Base-by-base conservation (phyloP, 2,329 filamentous ascomycete genomes). In the Berkeleyomyces basicola region DNA sequence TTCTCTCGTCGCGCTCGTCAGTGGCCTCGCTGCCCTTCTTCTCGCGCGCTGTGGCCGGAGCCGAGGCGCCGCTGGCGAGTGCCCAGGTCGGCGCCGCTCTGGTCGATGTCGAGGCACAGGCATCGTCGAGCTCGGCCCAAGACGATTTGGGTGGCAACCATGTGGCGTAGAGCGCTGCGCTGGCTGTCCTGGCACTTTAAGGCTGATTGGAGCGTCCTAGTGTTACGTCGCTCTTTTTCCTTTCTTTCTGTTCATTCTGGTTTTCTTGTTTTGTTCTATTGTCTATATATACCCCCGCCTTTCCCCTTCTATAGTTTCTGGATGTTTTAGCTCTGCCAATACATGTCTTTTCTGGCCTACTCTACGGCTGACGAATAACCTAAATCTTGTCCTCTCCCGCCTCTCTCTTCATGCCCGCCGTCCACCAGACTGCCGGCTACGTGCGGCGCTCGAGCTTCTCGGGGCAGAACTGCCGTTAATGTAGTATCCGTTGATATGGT, bases 81-180 rank as follows among this genome's bases (percentile, higher is more conserved):
- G 53, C 37, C 40, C n/a, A 33, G 9, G 59, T 37, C 33, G 33
- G 40, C 33, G 59, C 31, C 11, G 11, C n/a, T 31, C 39, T 57
- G 5, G 39, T 7, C 33, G 61, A 62, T 6, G n/a, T 62, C 16
- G 61, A 42, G 37, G 59, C 46, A 7, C 44, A 61, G 63, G 14
- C 31, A 31, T 6, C 43, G 55, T 16, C 14, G 55, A 33, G 51
- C 16, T 31, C 40, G 40, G 7, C 33, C 23, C 53, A 43, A 36
- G 61, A 49, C 11, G 31, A 62, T 16, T 42, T 31, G 7, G 60
- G 44, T 11, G 39, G 40, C 36, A 23, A 23, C 23, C 39, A 49
- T 49, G 16, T 11, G 53, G 51, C 43, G 39, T 62, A 55, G 49
- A 23, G 31, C 40, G 31, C 39, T 11, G 44, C 49, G 37, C 33